Percentiles rank a stretch among this genome's conserved stretches.
Evolutionary conservation across 2,329 filamentous ascomycete genomes (phyloP).

Genomic region (Bipolaris oryzae): DNA sequence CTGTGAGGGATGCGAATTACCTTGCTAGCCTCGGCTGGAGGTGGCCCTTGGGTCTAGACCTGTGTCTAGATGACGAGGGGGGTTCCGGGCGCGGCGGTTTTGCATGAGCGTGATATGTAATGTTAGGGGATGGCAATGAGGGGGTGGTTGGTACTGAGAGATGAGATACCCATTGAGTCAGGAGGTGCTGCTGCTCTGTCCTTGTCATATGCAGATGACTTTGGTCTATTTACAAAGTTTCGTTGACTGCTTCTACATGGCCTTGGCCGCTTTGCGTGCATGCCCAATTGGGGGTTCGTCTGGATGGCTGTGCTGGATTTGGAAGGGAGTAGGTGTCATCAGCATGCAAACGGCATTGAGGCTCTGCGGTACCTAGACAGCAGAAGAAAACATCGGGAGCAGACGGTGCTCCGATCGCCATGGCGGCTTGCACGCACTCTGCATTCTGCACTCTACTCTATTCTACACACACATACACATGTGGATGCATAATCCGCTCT

Average conservation of each 20-base stretch:
- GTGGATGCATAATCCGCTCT: slow-evolving; percentile 6
- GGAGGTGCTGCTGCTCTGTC: slow-evolving; percentile 41
- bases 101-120: slow-evolving; percentile 29
- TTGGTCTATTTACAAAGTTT: slow-evolving; percentile 29
- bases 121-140: slow-evolving; percentile 37
- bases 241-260: slow-evolving; percentile 19
- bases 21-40: slow-evolving; percentile 16
- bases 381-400: neutral
- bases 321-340: too few species aligned
- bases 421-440: neutral
- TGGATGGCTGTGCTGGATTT: too few species aligned
- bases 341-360: neutral
- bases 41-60: slow-evolving; percentile 13
- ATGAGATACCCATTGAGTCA: slow-evolving; percentile 50
- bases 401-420: too few species aligned
- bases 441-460: too few species aligned
- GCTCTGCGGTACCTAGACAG: slow-evolving; percentile 8
- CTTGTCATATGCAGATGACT: slow-evolving; percentile 31
- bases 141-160: slow-evolving; percentile 45
- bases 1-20: slow-evolving; percentile 13
- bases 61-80: slow-evolving; percentile 14
- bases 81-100: slow-evolving; percentile 32
- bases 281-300: neutral
- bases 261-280: slow-evolving; percentile 12
- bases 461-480: neutral